A percentile compares a stretch with the other conserved stretches of the same genome.
Evolutionary conservation across 1,139 yeast genomes (phyloP).

Genomic region (Blastobotrys ciferrii): DNA sequence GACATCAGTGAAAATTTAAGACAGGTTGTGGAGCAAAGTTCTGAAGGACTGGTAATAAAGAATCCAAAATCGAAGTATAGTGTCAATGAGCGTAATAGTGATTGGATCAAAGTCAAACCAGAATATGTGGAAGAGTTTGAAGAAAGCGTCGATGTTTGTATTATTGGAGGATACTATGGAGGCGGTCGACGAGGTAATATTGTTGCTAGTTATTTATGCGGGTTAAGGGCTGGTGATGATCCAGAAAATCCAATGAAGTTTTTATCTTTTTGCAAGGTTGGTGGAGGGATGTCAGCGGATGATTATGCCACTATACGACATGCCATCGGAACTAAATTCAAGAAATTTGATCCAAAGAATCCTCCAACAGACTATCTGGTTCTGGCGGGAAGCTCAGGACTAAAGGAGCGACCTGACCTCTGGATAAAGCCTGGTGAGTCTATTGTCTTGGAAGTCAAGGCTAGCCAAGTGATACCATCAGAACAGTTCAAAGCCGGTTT

Average conservation of each 20-base stretch:
- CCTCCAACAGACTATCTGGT: constrained; percentile 45
- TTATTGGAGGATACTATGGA: constrained; percentile 76
- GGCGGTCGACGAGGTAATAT: constrained; percentile 46
- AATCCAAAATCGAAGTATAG: constrained; percentile 57
- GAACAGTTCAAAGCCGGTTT: constrained; percentile 60
- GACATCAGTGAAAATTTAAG: constrained; percentile 57
- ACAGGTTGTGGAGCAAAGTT: constrained; percentile 52
- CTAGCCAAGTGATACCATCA: constrained; percentile 62
- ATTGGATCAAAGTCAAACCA: constrained; percentile 89
- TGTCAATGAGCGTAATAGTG: constrained; percentile 55
- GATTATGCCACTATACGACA: constrained; percentile 62
- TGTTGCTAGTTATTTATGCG: constrained; percentile 68
- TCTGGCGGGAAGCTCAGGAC: constrained; percentile 47
- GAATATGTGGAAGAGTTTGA: constrained; percentile 86
- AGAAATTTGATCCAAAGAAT: constrained; percentile 37
- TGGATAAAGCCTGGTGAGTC: constrained; percentile 84
- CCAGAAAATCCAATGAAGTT: constrained; percentile 34
- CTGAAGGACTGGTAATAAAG: constrained; percentile 85
- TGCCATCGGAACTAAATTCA: constrained; percentile 63
- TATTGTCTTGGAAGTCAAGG: constrained; percentile 79
- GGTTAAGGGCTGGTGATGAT: constrained; percentile 49
- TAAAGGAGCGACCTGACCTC: constrained; percentile 47
- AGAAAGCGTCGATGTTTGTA: constrained; percentile 74
- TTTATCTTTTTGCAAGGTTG: constrained; percentile 72
- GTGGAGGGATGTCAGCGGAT: constrained; percentile 73